A percentile compares a stretch with the other conserved stretches of the same genome.
These are phyloP conservation scores for Phytopythium sindhum DNA, from an alignment of 352 stramenopile species.

Conservation along the genomic window DNA sequence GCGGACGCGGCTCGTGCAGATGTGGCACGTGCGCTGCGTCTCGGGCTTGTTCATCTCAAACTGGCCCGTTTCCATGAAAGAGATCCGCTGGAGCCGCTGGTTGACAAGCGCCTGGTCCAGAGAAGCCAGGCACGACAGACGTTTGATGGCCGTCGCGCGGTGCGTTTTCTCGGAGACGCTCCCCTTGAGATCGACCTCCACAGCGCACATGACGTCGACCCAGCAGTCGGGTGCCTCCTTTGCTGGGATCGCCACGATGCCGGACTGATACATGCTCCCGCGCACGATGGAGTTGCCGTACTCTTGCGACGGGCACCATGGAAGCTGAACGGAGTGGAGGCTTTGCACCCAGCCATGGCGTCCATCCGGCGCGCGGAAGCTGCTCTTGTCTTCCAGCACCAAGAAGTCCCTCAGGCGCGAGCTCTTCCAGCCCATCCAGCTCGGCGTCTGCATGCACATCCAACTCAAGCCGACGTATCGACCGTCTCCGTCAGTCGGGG, in stretches of 20 bases:
- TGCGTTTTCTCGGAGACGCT: constrained; percentile 12
- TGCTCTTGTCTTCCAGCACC: constrained; percentile 31
- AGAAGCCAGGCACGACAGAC: constrained; percentile 7
- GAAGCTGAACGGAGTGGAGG: constrained; percentile 61
- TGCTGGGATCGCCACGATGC: constrained; percentile 34
- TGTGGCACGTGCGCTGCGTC: constrained; percentile 12
- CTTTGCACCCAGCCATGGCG: constrained; percentile 44
- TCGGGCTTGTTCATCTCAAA: constrained; percentile 11
- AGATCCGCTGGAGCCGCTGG: constrained; percentile 18
- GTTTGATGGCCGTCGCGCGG: constrained; percentile 8
- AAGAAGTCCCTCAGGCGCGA: constrained; percentile 39
- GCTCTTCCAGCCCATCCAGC: constrained; percentile 11
- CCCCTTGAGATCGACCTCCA: constrained; percentile 29
- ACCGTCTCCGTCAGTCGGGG: constrained; percentile 2
- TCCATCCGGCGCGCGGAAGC: constrained; percentile 15
- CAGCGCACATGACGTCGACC: constrained; percentile 23
- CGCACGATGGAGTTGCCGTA: constrained; percentile 29
- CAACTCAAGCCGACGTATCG: constrained; percentile 31
- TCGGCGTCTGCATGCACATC: constrained; percentile 25
- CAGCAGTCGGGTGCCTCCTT: constrained; percentile 8
- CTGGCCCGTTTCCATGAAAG: constrained; percentile 12
- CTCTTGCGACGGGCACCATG: constrained; percentile 40
- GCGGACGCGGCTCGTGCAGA: constrained; percentile 18
- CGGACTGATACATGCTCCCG: constrained; percentile 31
- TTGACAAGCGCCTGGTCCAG: constrained; percentile 10